phyloP scores from a whole-genome alignment of 768 basidiomycete genomes.

The Roridomyces roridus region DNA sequence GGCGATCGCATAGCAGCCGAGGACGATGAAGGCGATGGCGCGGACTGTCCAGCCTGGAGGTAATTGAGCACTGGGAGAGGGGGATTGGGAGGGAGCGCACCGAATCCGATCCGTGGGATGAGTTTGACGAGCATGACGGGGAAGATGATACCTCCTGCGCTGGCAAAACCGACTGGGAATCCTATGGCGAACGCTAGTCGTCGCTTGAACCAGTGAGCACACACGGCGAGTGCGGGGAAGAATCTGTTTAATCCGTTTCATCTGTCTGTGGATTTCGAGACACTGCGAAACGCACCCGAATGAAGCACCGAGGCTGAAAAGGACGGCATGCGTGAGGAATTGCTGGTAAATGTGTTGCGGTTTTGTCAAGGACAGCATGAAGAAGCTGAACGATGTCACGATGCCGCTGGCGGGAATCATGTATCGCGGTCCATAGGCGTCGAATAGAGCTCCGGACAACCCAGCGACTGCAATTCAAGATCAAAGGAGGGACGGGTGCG shows the following conservation, averaged over 20 bases:
- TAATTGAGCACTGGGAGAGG: neutral
- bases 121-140: constrained; percentile 31
- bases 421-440: constrained; percentile 27
- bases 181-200: constrained; percentile 40
- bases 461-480: constrained; percentile 19
- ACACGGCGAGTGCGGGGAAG: constrained; percentile 38
- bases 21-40: constrained; percentile 29
- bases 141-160: constrained; percentile 39
- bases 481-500: neutral
- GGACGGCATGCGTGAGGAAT: constrained; percentile 32
- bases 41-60: constrained; percentile 35
- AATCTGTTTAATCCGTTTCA: constrained; percentile 27
- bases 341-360: constrained; percentile 35
- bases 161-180: constrained; percentile 36
- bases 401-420: constrained; percentile 32
- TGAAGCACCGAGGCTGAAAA: constrained; percentile 27
- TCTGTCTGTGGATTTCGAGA: neutral
- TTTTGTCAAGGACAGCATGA: constrained; percentile 34
- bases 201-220: constrained; percentile 41
- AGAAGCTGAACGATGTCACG: constrained; percentile 25
- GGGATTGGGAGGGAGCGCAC: neutral
- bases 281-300: constrained; percentile 27
- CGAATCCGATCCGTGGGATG: constrained; percentile 29
- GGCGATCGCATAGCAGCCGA: constrained; percentile 27
- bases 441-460: constrained; percentile 29